Evolutionary conservation across 495 filamentous ascomycete species (phyloP), one percentile per base, ranked within the genome.

Genomic region (Aspergillus ostianus): DNA sequence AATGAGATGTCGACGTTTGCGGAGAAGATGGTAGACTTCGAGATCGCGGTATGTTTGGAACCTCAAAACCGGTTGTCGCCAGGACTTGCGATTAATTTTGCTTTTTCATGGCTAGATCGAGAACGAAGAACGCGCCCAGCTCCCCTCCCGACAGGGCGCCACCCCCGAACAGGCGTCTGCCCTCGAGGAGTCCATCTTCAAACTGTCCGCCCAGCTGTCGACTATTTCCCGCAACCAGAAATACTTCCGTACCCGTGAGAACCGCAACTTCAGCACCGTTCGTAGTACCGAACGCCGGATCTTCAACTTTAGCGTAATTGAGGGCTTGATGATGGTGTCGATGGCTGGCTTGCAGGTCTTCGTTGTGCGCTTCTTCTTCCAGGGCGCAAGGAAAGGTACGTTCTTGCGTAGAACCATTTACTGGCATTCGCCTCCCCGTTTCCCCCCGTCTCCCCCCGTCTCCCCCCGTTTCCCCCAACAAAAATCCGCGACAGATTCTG

Each of bases 341-440:
- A 99, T 99, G 95, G 94, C 93, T 26, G 93, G 86, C 30, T 77
- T 99, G 70, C 95, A 99, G 79, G 95, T 99, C 30, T 98, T 99
- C 70, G 87, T 99, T 68, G 95, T 99, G 64, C 78, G 92, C 58
- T 97, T 98, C 86, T 98, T 98, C 76, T 98, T 98, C 83, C 93
- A 97, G 80, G 93, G 86, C n/a, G 86, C 86, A 15, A 73, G 86
- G 73, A 89, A 89, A 79, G 86, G 86, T 86, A 72, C 59, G 82
- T 79, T 53, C 18, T 15, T 1, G 1, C 36, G 36, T 50, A 12
- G 52, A 44, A n/a, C 1, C 18, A 13, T 15, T n/a, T n/a, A 18
- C 30, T 23, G 44, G 44, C 21, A 26, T 47, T 50, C 29, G 36
- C 20, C 12, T 58, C 51, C 19, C 44, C 19, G 56, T 56, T 47